A percentile compares a stretch with the other conserved stretches of the same genome.
phyloP scores from a whole-genome alignment of 2,329 filamentous ascomycete genomes.

The Exophiala alcalophila region DNA sequence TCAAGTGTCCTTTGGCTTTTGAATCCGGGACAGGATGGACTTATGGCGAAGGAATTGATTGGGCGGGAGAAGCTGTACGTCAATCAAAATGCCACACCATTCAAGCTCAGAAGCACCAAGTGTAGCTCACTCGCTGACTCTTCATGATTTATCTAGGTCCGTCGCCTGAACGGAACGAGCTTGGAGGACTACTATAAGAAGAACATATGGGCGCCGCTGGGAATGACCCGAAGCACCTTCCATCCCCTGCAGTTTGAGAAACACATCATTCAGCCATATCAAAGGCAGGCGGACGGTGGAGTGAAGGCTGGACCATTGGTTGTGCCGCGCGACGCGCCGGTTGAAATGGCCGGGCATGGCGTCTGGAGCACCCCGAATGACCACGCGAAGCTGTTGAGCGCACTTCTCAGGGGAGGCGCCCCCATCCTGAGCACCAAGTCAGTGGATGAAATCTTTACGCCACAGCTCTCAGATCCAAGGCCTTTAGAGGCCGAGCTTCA shows the following conservation, averaged over 20 bases:
- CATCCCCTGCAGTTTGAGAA: no score
- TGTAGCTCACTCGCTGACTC: no score
- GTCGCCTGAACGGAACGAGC: constrained; percentile 39
- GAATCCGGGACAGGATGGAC: constrained; percentile 52
- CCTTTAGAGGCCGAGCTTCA: neutral
- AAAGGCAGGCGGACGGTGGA: no score
- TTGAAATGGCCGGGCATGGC: neutral
- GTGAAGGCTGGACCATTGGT: no score
- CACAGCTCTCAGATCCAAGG: neutral
- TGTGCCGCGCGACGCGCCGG: neutral
- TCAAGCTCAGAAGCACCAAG: no score
- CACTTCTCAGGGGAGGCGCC: neutral
- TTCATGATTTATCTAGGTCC: no score
- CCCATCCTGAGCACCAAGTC: neutral
- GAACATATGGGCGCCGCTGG: constrained; percentile 47
- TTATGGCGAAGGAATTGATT: constrained; percentile 52
- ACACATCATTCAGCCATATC: neutral
- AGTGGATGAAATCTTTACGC: neutral
- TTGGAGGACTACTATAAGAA: constrained; percentile 46
- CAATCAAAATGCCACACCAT: no score
- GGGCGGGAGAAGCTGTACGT: constrained; percentile 50
- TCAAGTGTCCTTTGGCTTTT: constrained; percentile 45
- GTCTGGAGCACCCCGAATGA: neutral
- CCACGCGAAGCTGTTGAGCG: neutral
- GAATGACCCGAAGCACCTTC: constrained; percentile 52